Evolutionary conservation across 2,329 filamentous ascomycete genomes (phyloP).

Genomic region (Hawksworthiomyces lignivorus): DNA sequence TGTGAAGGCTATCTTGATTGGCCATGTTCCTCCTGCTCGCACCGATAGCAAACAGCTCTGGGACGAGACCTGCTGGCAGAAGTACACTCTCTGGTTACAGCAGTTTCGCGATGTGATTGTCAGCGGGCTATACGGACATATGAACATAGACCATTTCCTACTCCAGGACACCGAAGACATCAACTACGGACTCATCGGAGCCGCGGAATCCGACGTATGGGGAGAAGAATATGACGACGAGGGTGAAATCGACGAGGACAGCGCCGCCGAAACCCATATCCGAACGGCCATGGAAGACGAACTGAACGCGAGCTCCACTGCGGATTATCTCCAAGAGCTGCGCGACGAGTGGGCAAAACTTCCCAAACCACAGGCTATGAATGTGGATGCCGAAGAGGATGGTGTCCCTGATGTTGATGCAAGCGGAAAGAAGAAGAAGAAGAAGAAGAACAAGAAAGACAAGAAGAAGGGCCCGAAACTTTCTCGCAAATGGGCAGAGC

Average conservation of each 20-base stretch:
- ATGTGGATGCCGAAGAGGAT: slow-evolving; percentile 12
- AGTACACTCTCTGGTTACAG: slow-evolving; percentile 83
- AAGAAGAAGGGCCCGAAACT: slow-evolving; percentile 29
- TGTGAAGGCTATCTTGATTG: slow-evolving; percentile 91
- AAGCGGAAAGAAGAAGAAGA: slow-evolving; percentile 16
- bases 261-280: slow-evolving; percentile 1
- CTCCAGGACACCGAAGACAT: slow-evolving; percentile 79
- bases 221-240: slow-evolving; percentile 1
- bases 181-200: slow-evolving; percentile 43
- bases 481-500: slow-evolving; percentile 60
- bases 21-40: slow-evolving; percentile 86
- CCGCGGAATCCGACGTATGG: slow-evolving; percentile 7
- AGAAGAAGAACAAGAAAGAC: slow-evolving; percentile 7
- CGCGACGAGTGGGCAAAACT: slow-evolving; percentile 71
- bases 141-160: slow-evolving; percentile 98
- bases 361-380: slow-evolving; percentile 38
- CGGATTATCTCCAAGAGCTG: slow-evolving; percentile 72
- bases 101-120: slow-evolving; percentile 89
- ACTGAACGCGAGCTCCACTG: slow-evolving; percentile 59
- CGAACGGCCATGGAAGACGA: slow-evolving; percentile 39
- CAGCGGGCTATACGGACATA: slow-evolving; percentile 77
- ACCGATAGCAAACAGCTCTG: slow-evolving; percentile 79
- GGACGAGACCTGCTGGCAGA: slow-evolving; percentile 98
- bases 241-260: slow-evolving; percentile 32
- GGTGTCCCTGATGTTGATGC: slow-evolving; percentile 16